Evolutionary conservation across 2,329 filamentous ascomycete genomes (phyloP).

Genomic region (Xylariales sp.): DNA sequence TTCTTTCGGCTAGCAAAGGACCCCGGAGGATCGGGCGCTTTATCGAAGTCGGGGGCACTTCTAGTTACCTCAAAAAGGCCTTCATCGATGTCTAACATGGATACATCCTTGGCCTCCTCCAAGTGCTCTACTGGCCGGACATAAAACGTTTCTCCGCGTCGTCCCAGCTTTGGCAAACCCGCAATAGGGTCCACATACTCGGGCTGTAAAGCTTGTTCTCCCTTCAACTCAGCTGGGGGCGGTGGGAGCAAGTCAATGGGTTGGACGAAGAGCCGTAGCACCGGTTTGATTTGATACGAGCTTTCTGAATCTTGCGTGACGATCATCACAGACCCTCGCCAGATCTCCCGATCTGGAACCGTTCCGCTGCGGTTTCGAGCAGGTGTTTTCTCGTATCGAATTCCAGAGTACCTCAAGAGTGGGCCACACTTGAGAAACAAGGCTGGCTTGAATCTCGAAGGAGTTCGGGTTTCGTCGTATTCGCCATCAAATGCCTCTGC

Average conservation of each 20-base stretch:
- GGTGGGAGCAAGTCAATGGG: constrained; percentile 78
- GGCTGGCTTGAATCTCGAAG: constrained; percentile 75
- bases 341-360: constrained; percentile 65
- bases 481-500: constrained; percentile 64
- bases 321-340: constrained; percentile 94
- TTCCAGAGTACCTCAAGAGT: constrained; percentile 82
- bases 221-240: constrained; percentile 65
- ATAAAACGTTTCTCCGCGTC: constrained; percentile 81
- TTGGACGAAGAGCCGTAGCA: constrained; percentile 79
- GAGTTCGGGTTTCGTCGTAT: constrained; percentile 58
- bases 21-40: constrained; percentile 43
- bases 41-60: constrained; percentile 46
- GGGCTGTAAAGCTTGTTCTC: constrained; percentile 61
- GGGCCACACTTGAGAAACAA: constrained; percentile 89
- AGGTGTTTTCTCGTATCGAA: constrained; percentile 58
- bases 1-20: constrained; percentile 51
- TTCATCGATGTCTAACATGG: constrained; percentile 70
- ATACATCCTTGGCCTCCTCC: constrained; percentile 73
- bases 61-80: constrained; percentile 74
- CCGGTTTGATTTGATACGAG: constrained; percentile 74
- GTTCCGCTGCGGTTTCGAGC: constrained; percentile 30
- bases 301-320: constrained; percentile 84
- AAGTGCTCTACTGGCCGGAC: constrained; percentile 87
- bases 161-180: constrained; percentile 79
- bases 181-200: constrained; percentile 89